These are phyloP conservation scores for Globisporangium okanoganense DNA, from an alignment of 352 stramenopile genomes.

Conservation along the genomic window DNA sequence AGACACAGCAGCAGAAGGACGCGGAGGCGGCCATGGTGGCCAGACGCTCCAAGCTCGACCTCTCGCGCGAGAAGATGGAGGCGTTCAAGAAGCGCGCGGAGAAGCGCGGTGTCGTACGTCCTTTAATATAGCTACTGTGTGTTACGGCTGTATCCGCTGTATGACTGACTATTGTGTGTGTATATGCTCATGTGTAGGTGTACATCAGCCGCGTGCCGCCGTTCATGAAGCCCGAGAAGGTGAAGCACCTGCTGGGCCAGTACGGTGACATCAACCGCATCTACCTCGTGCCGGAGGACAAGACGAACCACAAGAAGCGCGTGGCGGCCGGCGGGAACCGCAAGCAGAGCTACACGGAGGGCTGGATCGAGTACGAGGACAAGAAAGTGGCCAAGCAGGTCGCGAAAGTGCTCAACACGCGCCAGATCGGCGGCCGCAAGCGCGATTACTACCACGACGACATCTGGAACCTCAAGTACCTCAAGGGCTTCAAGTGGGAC, in stretches of 20 bases:
- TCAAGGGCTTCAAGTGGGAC: slow-evolving; percentile 98
- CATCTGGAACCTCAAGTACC: slow-evolving; percentile 99
- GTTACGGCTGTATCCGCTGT: background rate
- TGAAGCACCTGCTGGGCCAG: slow-evolving; percentile 90
- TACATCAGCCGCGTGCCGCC: slow-evolving; percentile 96
- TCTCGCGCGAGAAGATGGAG: slow-evolving; percentile 36
- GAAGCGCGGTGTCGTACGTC: slow-evolving; percentile 42
- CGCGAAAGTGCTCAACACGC: slow-evolving; percentile 93
- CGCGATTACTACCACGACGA: slow-evolving; percentile 96
- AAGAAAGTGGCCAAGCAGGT: slow-evolving; percentile 95
- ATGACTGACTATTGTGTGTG: background rate
- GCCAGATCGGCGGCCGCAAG: slow-evolving; percentile 91
- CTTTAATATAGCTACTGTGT: background rate
- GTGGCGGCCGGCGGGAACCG: slow-evolving; percentile 88
- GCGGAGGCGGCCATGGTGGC: background rate
- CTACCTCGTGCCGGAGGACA: slow-evolving; percentile 97
- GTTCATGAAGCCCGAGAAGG: slow-evolving; percentile 96
- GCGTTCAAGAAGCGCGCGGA: slow-evolving; percentile 50
- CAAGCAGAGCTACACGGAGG: slow-evolving; percentile 92
- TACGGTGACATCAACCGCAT: slow-evolving; percentile 93
- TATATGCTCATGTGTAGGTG: slow-evolving; percentile 29
- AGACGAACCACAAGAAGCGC: slow-evolving; percentile 87
- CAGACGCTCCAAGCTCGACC: slow-evolving; percentile 11
- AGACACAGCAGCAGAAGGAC: background rate
- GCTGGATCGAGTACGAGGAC: slow-evolving; percentile 98